Base-by-base conservation (phyloP, 768 basidiomycete species). In the Auricularia heimuer region DNA sequence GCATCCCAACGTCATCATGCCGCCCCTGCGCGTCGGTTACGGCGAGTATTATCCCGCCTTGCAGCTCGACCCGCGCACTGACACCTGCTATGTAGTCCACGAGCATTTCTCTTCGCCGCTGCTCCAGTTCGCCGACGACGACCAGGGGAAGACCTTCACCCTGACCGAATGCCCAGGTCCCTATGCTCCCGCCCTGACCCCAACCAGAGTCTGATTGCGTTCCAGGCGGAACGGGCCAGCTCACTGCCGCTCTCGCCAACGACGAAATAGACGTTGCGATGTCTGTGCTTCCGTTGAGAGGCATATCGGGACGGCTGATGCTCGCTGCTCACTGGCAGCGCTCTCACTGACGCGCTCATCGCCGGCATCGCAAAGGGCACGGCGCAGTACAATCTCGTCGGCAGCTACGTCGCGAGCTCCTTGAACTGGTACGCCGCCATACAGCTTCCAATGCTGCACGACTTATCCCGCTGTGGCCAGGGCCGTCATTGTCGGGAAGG, bases 21-120 rank as follows among this genome's bases (percentile, higher is more conserved):
- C 47, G 77, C 69, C 74, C 67, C 70, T 80, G n/a, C 72, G 78
- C 63, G 72, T 83, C 65, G 81, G 82, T 71, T 83, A 81, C 66
- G 82, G 82, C 82, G 68, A 65, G 71, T 64, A 18, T 39, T 39
- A 47, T 8, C 56, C 7, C 3, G 56, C n/a, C 63, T n/a, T 24
- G 4, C 37, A 21, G 10, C 33, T 21, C 7, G 18, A 24, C 24
- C n/a, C 35, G 58, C 8, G 12, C 60, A 47, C 3, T 18, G 16
- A 36, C 3, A 10, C 37, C 12, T 4, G 54, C 12, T n/a, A 16
- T 64, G 7, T 68, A 89, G 89, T 93, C 61, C 80, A 89, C 37
- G 91, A 93, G 72, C 94, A 97, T 74, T 98, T 98, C 76, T 91
- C 90, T 16, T 90, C 91, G 1, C 96, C 96, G 0, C 80, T 99